A percentile compares a stretch with the other conserved stretches of the same genome.
These are phyloP conservation scores for Crotalaria pallida DNA, from an alignment of 306 rosid species.

Conservation along the genomic window DNA sequence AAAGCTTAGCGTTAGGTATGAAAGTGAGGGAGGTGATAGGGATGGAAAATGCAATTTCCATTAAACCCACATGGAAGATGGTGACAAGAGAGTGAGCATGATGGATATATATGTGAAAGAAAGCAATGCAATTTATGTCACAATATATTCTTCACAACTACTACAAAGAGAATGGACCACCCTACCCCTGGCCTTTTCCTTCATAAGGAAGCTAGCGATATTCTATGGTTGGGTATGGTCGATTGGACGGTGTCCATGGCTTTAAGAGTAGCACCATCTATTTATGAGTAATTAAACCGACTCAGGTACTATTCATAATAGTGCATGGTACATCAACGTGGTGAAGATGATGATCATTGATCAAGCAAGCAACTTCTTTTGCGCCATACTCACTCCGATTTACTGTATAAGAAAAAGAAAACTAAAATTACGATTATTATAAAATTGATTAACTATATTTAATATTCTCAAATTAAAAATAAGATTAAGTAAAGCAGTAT, in stretches of 20 bases:
- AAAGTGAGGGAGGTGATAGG: not conserved
- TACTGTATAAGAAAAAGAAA: too few relatives aligned
- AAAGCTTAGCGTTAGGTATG: not conserved
- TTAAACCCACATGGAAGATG: constrained; percentile 24
- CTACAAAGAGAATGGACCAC: constrained; percentile 23
- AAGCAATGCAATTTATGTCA: constrained; percentile 14
- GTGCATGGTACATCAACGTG: not conserved
- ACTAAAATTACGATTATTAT: too few relatives aligned
- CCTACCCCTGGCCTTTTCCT: too few relatives aligned
- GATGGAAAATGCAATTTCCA: constrained; percentile 1
- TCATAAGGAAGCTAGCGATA: constrained; percentile 33
- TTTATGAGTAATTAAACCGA: not conserved
- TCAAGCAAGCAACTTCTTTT: not conserved
- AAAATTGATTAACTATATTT: too few relatives aligned
- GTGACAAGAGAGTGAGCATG: constrained; percentile 18
- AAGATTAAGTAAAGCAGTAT: too few relatives aligned
- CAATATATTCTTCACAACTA: not conserved
- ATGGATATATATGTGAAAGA: constrained; percentile 24
- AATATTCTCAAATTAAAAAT: too few relatives aligned
- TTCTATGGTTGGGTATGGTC: not conserved
- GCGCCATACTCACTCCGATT: too few relatives aligned
- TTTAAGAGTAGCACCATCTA: not conserved
- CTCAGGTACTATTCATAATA: not conserved
- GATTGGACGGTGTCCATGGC: constrained; percentile 4
- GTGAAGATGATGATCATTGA: too few relatives aligned